These are phyloP conservation scores for Ceratocystis cacaofunesta DNA, from an alignment of 2,329 filamentous ascomycete species.

Conservation along the genomic window DNA sequence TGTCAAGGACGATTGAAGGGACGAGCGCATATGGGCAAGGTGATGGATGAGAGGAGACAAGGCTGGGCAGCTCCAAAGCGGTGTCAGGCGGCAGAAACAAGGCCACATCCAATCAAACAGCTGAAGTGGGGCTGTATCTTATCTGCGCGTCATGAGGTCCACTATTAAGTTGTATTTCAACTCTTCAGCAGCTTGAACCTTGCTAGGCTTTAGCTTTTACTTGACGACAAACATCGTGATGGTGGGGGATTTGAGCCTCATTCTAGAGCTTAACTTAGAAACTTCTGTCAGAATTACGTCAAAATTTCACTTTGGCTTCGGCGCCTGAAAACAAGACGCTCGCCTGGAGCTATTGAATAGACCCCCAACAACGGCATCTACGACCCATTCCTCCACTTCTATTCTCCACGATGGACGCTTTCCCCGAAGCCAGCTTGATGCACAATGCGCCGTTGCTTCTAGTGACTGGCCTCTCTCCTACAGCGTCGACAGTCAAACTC, in stretches of 20 bases:
- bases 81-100: slow-evolving; percentile 10
- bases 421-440: slow-evolving; percentile 62
- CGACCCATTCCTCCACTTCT: not conserved
- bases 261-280: too few species aligned
- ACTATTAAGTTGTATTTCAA: not conserved
- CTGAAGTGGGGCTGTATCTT: slow-evolving; percentile 6
- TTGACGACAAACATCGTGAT: slow-evolving; percentile 6
- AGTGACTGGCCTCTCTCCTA: slow-evolving; percentile 53
- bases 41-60: not conserved
- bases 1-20: not conserved
- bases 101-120: slow-evolving; percentile 2
- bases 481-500: not conserved
- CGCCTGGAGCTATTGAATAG: not conserved
- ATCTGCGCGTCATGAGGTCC: slow-evolving; percentile 14
- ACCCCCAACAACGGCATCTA: not conserved
- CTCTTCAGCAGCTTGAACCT: not conserved
- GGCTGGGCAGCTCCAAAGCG: slow-evolving; percentile 10
- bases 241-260: slow-evolving; percentile 2
- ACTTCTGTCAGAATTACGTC: too few species aligned
- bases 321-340: not conserved
- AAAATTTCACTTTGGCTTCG: too few species aligned
- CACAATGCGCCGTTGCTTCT: slow-evolving; percentile 78
- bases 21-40: not conserved
- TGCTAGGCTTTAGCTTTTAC: not conserved
- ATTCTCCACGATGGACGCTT: slow-evolving; percentile 52